Percentiles rank a stretch among this genome's conserved stretches.
Conservation (phyloP, 441 rosid species). For the Populus hybrid region DNA sequence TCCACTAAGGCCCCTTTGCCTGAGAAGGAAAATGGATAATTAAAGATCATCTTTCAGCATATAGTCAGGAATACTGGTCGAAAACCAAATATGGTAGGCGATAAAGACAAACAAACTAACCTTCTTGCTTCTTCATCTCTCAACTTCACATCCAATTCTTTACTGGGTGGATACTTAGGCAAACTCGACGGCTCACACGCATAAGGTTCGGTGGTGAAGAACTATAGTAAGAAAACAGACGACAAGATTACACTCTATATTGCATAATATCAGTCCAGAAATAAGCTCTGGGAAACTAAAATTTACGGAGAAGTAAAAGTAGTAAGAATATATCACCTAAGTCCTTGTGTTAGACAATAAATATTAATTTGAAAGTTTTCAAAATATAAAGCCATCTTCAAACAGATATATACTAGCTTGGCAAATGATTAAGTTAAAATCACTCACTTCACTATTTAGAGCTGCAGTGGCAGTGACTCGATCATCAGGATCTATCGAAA, state of each 20-base stretch:
- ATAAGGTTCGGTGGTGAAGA: constrained; percentile 73
- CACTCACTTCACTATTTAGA: constrained; percentile 66
- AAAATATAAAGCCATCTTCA: neutral
- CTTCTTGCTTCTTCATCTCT: constrained; percentile 80
- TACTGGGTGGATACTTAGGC: constrained; percentile 89
- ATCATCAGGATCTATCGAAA: constrained; percentile 71
- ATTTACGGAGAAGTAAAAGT: neutral
- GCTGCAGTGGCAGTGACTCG: constrained; percentile 77
- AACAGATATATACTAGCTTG: constrained; percentile 1
- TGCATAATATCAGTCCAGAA: constrained; percentile 11
- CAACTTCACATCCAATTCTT: constrained; percentile 82
- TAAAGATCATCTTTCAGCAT: constrained; percentile 18
- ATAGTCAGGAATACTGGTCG: constrained; percentile 7
- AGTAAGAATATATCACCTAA: constrained; percentile 5
- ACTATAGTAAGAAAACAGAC: constrained; percentile 46
- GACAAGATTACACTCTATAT: constrained; percentile 10
- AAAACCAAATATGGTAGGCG: neutral
- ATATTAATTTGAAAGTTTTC: neutral
- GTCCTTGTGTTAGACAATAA: neutral
- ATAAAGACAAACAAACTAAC: constrained; percentile 34
- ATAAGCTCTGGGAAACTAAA: neutral
- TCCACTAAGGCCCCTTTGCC: constrained; percentile 56
- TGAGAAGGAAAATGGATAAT: constrained; percentile 24
- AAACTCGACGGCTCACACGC: constrained; percentile 85
- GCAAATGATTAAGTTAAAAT: neutral